Base-by-base conservation (phyloP, 352 stramenopile genomes). In the Blastocystis sp. region DNA sequence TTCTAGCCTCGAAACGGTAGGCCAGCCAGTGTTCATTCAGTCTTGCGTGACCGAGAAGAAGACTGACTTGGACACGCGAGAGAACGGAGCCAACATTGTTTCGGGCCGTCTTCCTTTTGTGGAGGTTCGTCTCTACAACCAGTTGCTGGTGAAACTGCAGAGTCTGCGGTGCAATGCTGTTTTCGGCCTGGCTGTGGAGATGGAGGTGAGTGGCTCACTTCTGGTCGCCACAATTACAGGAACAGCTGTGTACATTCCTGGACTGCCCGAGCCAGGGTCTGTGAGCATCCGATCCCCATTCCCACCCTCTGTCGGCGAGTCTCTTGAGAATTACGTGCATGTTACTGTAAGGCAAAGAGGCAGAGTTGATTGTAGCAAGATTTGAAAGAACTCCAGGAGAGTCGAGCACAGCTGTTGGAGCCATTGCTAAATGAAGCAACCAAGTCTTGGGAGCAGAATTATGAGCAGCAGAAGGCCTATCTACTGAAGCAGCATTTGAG, bases 71-170 rank as follows among this genome's bases (percentile, higher is more conserved):
- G 94, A 95, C 37, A 94, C 92, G 3, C 95, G 94, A 3, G 96
- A 99, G 88, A 94, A 94, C 26, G 97, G 98, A 90, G 96, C 96
- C 8, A 96, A 97, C 13, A 95, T 96, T 73, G 95, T 98, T 1
- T 98, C 94, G 3, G 95, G 98, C 90, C 95, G 95, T 8, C 92
- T 99, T 2, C 96, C 96, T n/a, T 98, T 98, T 87, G 91, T 98
- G 29, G 96, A 99, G 89, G 98, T 98, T 89, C 96, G 98, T 82
- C 92, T 99, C 4, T 97, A 98, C 92, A 94, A 97, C 18, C 96
- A 98, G 92, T 93, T 98, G 2, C 95, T 96, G 92, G 90, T 95
- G 23, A 96, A 96, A 89, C 89, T 96, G 11, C 95, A 96, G 88
- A 95, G 98, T 20, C 91, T 98, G 26, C 96, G 96, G 29, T 94